These are phyloP conservation scores for Tulasnella sp. DNA, from an alignment of 768 basidiomycete species.

Conservation along the genomic window DNA sequence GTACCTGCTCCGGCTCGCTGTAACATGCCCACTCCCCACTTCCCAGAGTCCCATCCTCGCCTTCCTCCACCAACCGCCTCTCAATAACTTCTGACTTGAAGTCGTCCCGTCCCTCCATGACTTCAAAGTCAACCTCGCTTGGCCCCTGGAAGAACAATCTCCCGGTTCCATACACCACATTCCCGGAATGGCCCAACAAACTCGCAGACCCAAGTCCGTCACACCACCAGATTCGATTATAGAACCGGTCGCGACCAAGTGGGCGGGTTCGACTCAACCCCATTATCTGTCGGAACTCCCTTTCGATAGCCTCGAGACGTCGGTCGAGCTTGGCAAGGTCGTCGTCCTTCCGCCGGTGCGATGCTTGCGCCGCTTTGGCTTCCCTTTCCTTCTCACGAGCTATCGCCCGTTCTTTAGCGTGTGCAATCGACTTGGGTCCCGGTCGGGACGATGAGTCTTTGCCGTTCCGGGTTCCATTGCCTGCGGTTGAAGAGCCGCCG, in stretches of 20 bases:
- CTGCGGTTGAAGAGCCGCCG: conserved; percentile 12
- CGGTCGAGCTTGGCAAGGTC: conserved; percentile 77
- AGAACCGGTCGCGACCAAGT: conserved; percentile 84
- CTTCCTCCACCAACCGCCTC: conserved; percentile 47
- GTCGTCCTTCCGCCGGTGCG: conserved; percentile 76
- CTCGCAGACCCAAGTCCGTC: conserved; percentile 81
- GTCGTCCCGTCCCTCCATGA: conserved; percentile 51
- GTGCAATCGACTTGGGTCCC: conserved; percentile 43
- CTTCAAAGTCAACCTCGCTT: conserved; percentile 65
- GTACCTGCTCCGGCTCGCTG: conserved; percentile 77
- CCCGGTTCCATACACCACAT: conserved; percentile 77
- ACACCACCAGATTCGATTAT: conserved; percentile 97
- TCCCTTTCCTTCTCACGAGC: conserved; percentile 69
- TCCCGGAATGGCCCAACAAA: conserved; percentile 64
- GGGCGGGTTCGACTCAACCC: conserved; percentile 81
- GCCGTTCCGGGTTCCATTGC: conserved; percentile 26
- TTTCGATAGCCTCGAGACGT: conserved; percentile 76
- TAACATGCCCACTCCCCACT: conserved; percentile 87
- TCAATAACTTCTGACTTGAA: conserved; percentile 34
- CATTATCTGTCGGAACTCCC: conserved; percentile 84
- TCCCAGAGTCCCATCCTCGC: conserved; percentile 67
- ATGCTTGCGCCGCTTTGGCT: conserved; percentile 69
- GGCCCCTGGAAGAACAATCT: conserved; percentile 90
- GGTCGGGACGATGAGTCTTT: conserved; percentile 39
- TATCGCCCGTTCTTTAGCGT: conserved; percentile 72